phyloP scores from a whole-genome alignment of 371 early-diverging fungal genomes.

The Syncephalis fuscata region DNA sequence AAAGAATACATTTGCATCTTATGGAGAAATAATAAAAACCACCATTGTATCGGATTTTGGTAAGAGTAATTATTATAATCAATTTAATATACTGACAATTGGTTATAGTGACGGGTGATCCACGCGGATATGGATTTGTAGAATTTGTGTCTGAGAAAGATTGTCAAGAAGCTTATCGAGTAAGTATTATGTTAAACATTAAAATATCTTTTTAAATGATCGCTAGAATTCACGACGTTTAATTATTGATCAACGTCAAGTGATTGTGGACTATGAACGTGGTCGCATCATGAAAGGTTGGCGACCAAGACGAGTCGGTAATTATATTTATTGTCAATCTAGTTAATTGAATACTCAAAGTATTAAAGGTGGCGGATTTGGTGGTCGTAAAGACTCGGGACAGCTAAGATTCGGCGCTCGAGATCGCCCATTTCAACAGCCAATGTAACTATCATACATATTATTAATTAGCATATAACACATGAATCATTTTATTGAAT shows the following conservation, averaged over 20 bases:
- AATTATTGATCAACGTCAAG: conserved; percentile 18
- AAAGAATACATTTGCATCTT: conserved; percentile 14
- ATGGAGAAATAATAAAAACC: conserved; percentile 14
- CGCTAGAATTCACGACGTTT: conserved; percentile 14
- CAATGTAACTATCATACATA: conserved; percentile 11
- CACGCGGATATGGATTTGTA: conserved; percentile 34
- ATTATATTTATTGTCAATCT: background rate
- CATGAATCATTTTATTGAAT: background rate
- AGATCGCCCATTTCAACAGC: conserved; percentile 30
- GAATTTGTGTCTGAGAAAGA: conserved; percentile 16
- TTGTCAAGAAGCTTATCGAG: conserved; percentile 23
- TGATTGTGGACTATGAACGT: conserved; percentile 40
- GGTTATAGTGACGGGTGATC: conserved; percentile 29
- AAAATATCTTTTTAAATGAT: background rate
- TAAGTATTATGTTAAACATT: background rate
- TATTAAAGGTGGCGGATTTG: conserved; percentile 31
- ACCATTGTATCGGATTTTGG: conserved; percentile 19
- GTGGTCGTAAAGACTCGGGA: conserved; percentile 38
- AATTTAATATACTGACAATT: background rate
- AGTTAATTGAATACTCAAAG: background rate
- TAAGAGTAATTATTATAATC: conserved; percentile 6
- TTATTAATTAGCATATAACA: background rate
- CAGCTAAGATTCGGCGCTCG: conserved; percentile 42
- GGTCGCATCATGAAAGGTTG: conserved; percentile 29
- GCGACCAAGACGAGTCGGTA: conserved; percentile 29